Percentiles rank a stretch among this genome's conserved stretches.
Evolutionary conservation across 169 alveolate genomes (phyloP).

Genomic region (Plasmodium sp.): DNA sequence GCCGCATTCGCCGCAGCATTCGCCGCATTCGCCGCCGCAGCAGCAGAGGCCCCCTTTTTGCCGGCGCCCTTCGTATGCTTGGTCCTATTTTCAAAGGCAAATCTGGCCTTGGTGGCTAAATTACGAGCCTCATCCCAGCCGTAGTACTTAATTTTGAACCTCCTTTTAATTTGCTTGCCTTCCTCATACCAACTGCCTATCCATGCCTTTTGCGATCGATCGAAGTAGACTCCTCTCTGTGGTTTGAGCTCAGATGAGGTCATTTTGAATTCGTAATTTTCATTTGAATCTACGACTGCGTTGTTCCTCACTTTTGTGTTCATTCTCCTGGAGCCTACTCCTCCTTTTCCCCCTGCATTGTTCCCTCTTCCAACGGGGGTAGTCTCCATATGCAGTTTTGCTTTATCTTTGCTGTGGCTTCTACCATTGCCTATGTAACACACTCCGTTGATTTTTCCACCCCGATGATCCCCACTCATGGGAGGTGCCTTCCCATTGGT

Average conservation of each 20-base stretch:
- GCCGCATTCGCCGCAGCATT: neutral
- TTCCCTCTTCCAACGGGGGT: neutral
- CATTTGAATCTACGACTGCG: neutral
- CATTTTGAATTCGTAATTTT: conserved; percentile 32
- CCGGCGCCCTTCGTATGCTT: conserved; percentile 11
- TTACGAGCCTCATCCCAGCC: conserved; percentile 75
- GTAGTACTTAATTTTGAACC: conserved; percentile 63
- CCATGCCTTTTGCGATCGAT: conserved; percentile 73
- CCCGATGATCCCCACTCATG: neutral
- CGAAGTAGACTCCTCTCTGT: conserved; percentile 75
- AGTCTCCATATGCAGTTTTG: neutral
- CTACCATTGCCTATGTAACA: neutral
- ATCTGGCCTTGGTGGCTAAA: conserved; percentile 68
- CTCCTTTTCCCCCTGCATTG: neutral
- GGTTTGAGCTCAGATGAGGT: conserved; percentile 44
- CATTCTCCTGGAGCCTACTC: neutral
- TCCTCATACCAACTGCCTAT: conserved; percentile 76
- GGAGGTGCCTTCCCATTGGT: neutral
- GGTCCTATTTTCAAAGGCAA: conserved; percentile 48
- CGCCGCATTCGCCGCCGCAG: neutral
- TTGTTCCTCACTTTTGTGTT: neutral
- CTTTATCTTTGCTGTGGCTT: neutral
- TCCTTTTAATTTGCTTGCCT: conserved; percentile 64
- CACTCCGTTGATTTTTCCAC: neutral
- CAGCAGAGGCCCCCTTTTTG: neutral